A percentile compares a stretch with the other conserved stretches of the same genome.
These are phyloP conservation scores for Suhomyces choctaworum DNA, from an alignment of 1,139 yeast species.

Conservation along the genomic window DNA sequence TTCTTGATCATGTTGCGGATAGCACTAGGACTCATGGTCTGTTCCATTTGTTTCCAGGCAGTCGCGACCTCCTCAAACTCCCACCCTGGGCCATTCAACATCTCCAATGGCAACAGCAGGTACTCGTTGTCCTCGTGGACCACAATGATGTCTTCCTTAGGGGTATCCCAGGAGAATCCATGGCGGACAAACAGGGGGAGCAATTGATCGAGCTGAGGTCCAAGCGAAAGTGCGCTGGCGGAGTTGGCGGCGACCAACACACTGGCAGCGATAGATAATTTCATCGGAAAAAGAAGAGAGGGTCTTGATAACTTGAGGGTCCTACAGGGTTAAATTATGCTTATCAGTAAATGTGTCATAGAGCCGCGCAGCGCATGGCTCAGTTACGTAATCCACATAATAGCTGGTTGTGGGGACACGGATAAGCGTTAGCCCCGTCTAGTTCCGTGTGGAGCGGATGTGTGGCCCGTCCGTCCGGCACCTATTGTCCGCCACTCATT, in stretches of 20 bases:
- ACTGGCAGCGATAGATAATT: conserved; percentile 3
- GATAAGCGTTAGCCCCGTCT: no score
- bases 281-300: conserved; percentile 2
- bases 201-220: conserved; percentile 3
- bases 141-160: conserved; percentile 8
- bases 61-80: conserved; percentile 11
- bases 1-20: conserved; percentile 23
- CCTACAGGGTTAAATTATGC: no score
- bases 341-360: no score
- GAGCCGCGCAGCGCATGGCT: no score
- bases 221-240: conserved; percentile 5
- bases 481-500: no score
- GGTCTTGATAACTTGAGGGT: neutral
- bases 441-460: no score
- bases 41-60: conserved; percentile 31
- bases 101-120: neutral
- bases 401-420: no score
- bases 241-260: conserved; percentile 5
- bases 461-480: no score
- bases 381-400: no score
- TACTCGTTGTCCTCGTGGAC: conserved; percentile 5
- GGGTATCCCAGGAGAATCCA: neutral
- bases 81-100: conserved; percentile 2
- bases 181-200: conserved; percentile 2
- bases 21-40: conserved; percentile 18